These are phyloP conservation scores for Collybia sp. DNA, from an alignment of 768 basidiomycete genomes.

Conservation along the genomic window DNA sequence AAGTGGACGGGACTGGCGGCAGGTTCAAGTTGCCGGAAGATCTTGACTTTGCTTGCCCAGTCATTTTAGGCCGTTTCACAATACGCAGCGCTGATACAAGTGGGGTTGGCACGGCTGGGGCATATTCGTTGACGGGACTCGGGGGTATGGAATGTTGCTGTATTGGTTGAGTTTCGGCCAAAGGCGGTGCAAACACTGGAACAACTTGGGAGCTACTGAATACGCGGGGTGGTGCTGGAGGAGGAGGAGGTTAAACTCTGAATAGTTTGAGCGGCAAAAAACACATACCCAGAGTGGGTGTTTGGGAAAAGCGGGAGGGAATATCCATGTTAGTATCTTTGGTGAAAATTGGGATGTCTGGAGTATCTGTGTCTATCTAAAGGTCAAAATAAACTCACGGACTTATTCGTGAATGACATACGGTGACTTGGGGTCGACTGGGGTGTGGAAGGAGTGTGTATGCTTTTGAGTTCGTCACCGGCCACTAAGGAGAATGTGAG, in stretches of 20 bases:
- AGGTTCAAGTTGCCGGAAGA: constrained; percentile 9
- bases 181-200: not conserved
- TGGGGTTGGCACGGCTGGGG: constrained; percentile 22
- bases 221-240: too few species aligned
- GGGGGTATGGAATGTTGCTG: constrained; percentile 8
- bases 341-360: not conserved
- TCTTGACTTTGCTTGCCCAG: constrained; percentile 12
- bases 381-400: too few species aligned
- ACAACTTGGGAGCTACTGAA: not conserved
- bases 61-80: constrained; percentile 33
- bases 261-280: too few species aligned
- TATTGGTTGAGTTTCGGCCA: not conserved
- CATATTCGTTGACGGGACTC: constrained; percentile 6
- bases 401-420: too few species aligned
- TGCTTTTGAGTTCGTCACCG: too few species aligned
- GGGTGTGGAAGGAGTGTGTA: too few species aligned
- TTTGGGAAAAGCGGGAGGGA: not conserved
- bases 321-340: not conserved
- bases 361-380: too few species aligned
- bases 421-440: too few species aligned
- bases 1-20: not conserved
- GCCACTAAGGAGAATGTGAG: too few species aligned
- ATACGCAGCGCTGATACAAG: constrained; percentile 42
- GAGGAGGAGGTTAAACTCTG: too few species aligned
- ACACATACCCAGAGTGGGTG: too few species aligned